Percentiles rank a stretch among this genome's conserved stretches.
These are phyloP conservation scores for Schizophyllum amplum DNA, from an alignment of 1,284 basidiomycete genomes.

Conservation along the genomic window DNA sequence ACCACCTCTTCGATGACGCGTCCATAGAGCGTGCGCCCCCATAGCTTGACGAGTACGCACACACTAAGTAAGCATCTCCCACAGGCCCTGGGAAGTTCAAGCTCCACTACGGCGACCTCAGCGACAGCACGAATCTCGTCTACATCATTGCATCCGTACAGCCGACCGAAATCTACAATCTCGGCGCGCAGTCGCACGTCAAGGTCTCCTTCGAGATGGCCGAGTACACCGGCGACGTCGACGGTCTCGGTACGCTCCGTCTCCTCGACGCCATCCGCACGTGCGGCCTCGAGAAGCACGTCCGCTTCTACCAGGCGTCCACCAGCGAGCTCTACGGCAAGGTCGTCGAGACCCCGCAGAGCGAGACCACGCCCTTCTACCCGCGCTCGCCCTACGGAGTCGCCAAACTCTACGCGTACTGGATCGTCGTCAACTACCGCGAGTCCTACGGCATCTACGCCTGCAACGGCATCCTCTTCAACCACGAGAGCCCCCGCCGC, in stretches of 20 bases:
- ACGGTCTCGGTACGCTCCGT: conserved; percentile 84
- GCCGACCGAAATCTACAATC: conserved; percentile 90
- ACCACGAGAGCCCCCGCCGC: conserved; percentile 88
- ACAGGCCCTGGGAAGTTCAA: conserved; percentile 74
- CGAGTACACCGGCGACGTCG: conserved; percentile 92
- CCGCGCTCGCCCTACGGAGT: conserved; percentile 88
- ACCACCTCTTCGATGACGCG: conserved; percentile 83
- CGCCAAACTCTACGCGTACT: conserved; percentile 83
- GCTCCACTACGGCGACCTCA: conserved; percentile 85
- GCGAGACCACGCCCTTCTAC: conserved; percentile 90
- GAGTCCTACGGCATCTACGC: conserved; percentile 91
- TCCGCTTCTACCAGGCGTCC: conserved; percentile 89
- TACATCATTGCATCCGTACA: conserved; percentile 88
- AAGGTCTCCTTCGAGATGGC: conserved; percentile 97
- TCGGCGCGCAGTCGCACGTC: conserved; percentile 94
- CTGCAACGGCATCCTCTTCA: conserved; percentile 88
- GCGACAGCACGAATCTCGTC: conserved; percentile 89
- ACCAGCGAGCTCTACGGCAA: conserved; percentile 93
- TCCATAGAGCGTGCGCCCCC: conserved; percentile 67
- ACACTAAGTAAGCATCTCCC: neutral
- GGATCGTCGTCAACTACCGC: conserved; percentile 88
- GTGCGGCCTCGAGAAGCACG: conserved; percentile 79
- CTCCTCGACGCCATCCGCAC: conserved; percentile 89
- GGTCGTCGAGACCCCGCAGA: conserved; percentile 86
- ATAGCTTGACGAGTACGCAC: too few species aligned